Evolutionary conservation across 2,329 filamentous ascomycete genomes (phyloP).

Genomic region (Apiospora phragmitis): DNA sequence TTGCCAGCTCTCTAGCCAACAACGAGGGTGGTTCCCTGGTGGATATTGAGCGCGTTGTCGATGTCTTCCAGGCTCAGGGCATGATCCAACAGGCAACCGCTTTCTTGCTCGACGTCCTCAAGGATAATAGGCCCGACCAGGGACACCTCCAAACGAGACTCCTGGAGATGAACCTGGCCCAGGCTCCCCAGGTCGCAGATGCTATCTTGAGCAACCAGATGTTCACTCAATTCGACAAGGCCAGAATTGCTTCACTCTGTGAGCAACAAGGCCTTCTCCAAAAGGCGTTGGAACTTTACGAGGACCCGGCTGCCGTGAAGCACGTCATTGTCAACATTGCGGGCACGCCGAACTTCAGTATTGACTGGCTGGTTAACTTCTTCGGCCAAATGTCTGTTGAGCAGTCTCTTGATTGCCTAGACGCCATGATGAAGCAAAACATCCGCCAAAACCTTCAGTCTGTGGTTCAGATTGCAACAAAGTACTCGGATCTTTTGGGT

Average conservation of each 20-base stretch:
- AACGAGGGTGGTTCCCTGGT: conserved; percentile 84
- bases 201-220: conserved; percentile 98
- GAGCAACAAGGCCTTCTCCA: conserved; percentile 88
- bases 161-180: conserved; percentile 96
- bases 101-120: conserved; percentile 94
- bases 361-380: conserved; percentile 89
- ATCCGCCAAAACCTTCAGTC: conserved; percentile 96
- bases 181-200: conserved; percentile 95
- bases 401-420: conserved; percentile 88
- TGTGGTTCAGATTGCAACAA: conserved; percentile 93
- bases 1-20: conserved; percentile 89
- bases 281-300: conserved; percentile 90
- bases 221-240: conserved; percentile 95
- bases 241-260: conserved; percentile 84
- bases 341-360: conserved; percentile 78
- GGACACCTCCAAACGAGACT: conserved; percentile 90
- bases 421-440: conserved; percentile 95
- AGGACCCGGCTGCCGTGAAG: conserved; percentile 88
- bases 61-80: conserved; percentile 97
- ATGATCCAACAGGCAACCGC: conserved; percentile 98
- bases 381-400: conserved; percentile 95
- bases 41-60: conserved; percentile 91
- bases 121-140: conserved; percentile 93
- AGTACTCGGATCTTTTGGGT: conserved; percentile 94
- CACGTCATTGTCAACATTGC: conserved; percentile 83